Conservation (phyloP, 495 filamentous ascomycete genomes). For the Talaromyces thailandensis region DNA sequence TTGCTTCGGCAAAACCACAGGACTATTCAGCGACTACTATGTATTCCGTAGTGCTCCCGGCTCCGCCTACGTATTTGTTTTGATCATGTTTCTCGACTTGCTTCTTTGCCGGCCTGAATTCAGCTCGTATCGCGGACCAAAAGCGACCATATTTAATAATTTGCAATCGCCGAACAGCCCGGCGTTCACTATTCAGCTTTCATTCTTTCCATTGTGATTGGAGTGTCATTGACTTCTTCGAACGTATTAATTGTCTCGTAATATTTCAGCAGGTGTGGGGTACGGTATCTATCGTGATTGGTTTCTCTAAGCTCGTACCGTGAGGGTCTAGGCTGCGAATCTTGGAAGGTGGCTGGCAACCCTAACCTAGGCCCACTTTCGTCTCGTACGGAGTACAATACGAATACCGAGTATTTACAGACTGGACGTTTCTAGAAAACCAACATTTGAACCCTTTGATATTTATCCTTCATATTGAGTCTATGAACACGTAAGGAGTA, state of each 20-base stretch:
- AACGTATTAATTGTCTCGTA: not conserved
- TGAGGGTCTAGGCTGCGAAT: not conserved
- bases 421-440: not conserved
- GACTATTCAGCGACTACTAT: not conserved
- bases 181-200: not conserved
- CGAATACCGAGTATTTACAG: not conserved
- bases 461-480: not conserved
- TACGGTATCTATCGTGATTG: not conserved
- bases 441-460: not conserved
- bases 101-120: not conserved
- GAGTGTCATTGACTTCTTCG: not conserved
- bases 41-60: not conserved
- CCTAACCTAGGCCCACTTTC: not conserved
- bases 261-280: not conserved
- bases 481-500: not conserved
- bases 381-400: not conserved
- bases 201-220: not conserved
- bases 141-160: not conserved
- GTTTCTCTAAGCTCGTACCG: not conserved
- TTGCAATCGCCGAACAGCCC: not conserved
- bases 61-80: not conserved
- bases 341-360: constrained; percentile 2
- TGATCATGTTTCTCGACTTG: not conserved
- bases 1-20: not conserved
- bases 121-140: not conserved